Conservation (phyloP, 164 flowering plant genomes). For the Vitis riparia region DNA sequence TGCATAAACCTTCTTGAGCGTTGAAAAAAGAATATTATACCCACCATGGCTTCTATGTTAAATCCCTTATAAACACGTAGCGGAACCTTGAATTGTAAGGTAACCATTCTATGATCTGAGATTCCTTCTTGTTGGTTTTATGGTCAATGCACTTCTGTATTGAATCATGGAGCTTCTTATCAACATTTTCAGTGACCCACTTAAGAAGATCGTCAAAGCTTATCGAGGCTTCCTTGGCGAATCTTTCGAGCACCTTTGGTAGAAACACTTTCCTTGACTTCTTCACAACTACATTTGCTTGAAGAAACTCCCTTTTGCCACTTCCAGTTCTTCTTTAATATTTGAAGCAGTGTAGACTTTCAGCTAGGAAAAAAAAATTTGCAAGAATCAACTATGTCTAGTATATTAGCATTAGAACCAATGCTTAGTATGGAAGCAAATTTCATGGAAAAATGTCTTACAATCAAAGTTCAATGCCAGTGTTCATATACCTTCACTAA, state of each 20-base stretch:
- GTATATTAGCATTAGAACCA: not conserved
- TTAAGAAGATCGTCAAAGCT: slow-evolving; percentile 52
- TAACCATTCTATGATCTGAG: slow-evolving; percentile 71
- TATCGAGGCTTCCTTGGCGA: slow-evolving; percentile 59
- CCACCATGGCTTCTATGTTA: slow-evolving; percentile 72
- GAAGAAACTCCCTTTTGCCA: slow-evolving; percentile 76
- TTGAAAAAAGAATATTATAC: slow-evolving; percentile 14
- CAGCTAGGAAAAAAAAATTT: slow-evolving; percentile 35
- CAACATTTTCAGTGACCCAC: slow-evolving; percentile 67
- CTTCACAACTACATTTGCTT: slow-evolving; percentile 67
- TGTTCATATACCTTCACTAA: not conserved
- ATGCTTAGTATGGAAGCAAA: not conserved
- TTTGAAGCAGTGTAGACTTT: slow-evolving; percentile 69
- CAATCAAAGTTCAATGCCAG: not conserved
- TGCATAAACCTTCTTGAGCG: not conserved
- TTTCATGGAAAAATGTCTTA: not conserved
- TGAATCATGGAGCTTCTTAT: slow-evolving; percentile 61
- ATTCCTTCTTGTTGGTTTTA: slow-evolving; percentile 43
- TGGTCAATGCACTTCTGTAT: slow-evolving; percentile 54
- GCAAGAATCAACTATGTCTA: not conserved
- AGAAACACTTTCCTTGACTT: slow-evolving; percentile 69
- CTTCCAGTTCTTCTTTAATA: slow-evolving; percentile 63
- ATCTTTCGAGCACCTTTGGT: slow-evolving; percentile 71
- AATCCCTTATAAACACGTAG: slow-evolving; percentile 56
- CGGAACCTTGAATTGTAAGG: slow-evolving; percentile 74